A percentile compares a stretch with the other conserved stretches of the same genome.
Conservation (phyloP, 2,329 filamentous ascomycete species). For the Uncinocarpus reesii region DNA sequence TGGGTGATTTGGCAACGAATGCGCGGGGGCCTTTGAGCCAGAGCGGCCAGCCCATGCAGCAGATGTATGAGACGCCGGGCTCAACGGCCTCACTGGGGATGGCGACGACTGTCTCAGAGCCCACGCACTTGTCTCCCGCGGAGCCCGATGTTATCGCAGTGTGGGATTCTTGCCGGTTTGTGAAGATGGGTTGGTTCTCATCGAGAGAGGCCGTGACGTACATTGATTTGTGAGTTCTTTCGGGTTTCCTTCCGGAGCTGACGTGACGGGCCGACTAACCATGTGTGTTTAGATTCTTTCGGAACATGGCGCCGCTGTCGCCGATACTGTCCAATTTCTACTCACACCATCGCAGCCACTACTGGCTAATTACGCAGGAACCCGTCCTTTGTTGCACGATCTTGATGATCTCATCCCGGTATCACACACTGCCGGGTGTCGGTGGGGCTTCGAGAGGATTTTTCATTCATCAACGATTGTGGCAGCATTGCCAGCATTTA, state of each 20-base stretch:
- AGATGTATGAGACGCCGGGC: conserved; percentile 29
- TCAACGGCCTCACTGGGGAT: conserved; percentile 15
- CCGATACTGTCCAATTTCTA: conserved; percentile 44
- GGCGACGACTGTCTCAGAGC: conserved; percentile 20
- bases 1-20: conserved; percentile 7
- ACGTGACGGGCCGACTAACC: conserved; percentile 7
- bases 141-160: conserved; percentile 33
- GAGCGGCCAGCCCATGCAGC: conserved; percentile 26
- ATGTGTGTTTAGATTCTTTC: conserved; percentile 34
- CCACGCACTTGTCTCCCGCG: conserved; percentile 24
- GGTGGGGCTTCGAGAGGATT: conserved; percentile 42
- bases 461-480: conserved; percentile 45
- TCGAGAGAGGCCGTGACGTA: conserved; percentile 46
- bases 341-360: conserved; percentile 41
- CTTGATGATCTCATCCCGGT: conserved; percentile 46
- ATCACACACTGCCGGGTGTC: conserved; percentile 36
- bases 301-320: conserved; percentile 43
- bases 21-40: not conserved
- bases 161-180: conserved; percentile 44
- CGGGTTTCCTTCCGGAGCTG: not conserved
- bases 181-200: conserved; percentile 48
- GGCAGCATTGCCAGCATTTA: conserved; percentile 46
- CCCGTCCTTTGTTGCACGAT: conserved; percentile 46
- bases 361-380: conserved; percentile 41
- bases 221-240: conserved; percentile 37